phyloP scores from a whole-genome alignment of 2,329 filamentous ascomycete species.

The Pezicula neosporulosa region DNA sequence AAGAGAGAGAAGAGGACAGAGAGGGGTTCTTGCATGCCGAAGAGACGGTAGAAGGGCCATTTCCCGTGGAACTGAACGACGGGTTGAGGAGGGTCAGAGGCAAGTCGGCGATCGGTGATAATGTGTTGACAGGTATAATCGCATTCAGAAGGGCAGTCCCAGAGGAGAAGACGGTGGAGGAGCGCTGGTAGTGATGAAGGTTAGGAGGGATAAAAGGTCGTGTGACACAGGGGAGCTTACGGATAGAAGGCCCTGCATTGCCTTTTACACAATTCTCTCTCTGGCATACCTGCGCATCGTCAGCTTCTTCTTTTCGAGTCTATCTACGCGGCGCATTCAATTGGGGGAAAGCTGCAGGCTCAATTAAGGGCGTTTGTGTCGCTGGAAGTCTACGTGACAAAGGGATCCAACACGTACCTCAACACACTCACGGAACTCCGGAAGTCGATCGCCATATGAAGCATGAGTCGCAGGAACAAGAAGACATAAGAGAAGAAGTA shows the following conservation, averaged over 20 bases:
- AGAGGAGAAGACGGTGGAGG: constrained; percentile 81
- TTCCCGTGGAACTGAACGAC: constrained; percentile 96
- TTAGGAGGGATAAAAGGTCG: constrained; percentile 6
- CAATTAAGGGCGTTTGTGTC: no score
- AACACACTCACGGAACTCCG: constrained; percentile 85
- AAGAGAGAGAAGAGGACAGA: constrained; percentile 89
- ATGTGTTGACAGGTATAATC: constrained; percentile 98
- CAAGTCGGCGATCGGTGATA: constrained; percentile 69
- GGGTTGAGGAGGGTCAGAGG: constrained; percentile 49
- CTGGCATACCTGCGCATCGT: constrained; percentile 63
- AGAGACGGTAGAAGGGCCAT: constrained; percentile 90
- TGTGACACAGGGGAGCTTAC: constrained; percentile 11
- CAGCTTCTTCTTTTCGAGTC: constrained; percentile 7
- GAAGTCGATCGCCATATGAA: constrained; percentile 78
- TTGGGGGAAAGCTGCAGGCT: not conserved
- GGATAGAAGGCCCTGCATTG: constrained; percentile 43
- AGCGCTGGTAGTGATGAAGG: constrained; percentile 54
- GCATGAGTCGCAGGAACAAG: constrained; percentile 47
- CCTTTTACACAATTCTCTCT: constrained; percentile 72
- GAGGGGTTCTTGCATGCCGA: constrained; percentile 93
- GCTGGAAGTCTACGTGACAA: no score
- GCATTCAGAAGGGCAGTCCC: constrained; percentile 91
- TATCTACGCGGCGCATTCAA: not conserved
- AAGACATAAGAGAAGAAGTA: constrained; percentile 7
- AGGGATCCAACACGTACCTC: constrained; percentile 47